phyloP scores from a whole-genome alignment of 805 yeast genomes.

The Teunomyces atbi region DNA sequence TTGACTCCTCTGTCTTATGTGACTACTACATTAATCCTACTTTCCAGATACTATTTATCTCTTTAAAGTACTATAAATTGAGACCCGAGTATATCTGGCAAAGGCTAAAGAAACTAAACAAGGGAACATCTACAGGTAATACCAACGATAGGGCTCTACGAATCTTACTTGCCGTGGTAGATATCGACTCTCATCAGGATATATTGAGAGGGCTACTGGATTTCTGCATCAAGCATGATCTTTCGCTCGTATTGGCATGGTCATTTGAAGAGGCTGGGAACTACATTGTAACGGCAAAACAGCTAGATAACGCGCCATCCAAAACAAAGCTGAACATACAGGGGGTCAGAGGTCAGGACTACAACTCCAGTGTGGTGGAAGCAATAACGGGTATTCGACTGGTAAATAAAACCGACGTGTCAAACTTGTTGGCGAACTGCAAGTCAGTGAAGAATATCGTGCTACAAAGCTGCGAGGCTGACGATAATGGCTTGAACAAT shows the following conservation, averaged over 20 bases:
- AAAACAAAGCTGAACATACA: slow-evolving; percentile 32
- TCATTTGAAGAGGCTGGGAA: slow-evolving; percentile 49
- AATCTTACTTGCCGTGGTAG: slow-evolving; percentile 62
- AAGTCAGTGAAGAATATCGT: slow-evolving; percentile 44
- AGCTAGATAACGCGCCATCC: slow-evolving; percentile 33
- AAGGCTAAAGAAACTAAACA: slow-evolving; percentile 44
- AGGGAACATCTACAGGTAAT: slow-evolving; percentile 30
- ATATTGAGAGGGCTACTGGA: slow-evolving; percentile 46
- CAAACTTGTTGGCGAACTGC: slow-evolving; percentile 49
- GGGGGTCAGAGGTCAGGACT: slow-evolving; percentile 45
- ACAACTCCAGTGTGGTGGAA: slow-evolving; percentile 43
- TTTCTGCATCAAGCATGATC: slow-evolving; percentile 48
- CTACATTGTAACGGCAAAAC: slow-evolving; percentile 38
- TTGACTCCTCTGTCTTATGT: slow-evolving; percentile 48
- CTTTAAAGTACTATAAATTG: slow-evolving; percentile 70
- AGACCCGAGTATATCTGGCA: slow-evolving; percentile 73
- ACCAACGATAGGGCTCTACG: slow-evolving; percentile 43
- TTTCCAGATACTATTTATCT: slow-evolving; percentile 58
- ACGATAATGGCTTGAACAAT: slow-evolving; percentile 19
- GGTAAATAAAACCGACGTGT: slow-evolving; percentile 54
- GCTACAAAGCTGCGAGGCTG: slow-evolving; percentile 21
- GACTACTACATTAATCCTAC: slow-evolving; percentile 65
- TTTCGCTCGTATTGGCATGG: slow-evolving; percentile 53
- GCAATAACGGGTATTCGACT: slow-evolving; percentile 45
- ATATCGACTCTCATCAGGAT: slow-evolving; percentile 57